These are phyloP conservation scores for Bruguiera gymnorhiza DNA, from an alignment of 345 rosid genomes.

Conservation along the genomic window DNA sequence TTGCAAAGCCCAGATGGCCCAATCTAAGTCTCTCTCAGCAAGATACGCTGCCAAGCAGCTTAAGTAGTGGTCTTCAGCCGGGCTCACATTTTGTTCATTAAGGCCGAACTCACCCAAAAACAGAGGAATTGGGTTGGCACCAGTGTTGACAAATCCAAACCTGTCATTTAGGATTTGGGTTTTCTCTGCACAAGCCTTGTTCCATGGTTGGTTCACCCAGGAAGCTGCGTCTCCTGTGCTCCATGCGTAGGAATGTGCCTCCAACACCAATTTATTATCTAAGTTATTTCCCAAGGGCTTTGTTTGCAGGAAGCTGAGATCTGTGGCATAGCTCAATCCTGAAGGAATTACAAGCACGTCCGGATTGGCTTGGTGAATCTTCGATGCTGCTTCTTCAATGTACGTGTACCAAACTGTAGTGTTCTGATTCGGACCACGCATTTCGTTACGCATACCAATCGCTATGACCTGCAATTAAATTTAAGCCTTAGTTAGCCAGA, in stretches of 20 bases:
- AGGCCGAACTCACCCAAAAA: slow-evolving; percentile 22
- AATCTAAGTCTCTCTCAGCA: slow-evolving; percentile 15
- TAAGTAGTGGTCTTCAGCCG: slow-evolving; percentile 2
- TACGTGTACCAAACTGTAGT: slow-evolving; percentile 10
- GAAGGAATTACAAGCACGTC: slow-evolving; percentile 12
- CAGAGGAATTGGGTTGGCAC: slow-evolving; percentile 12
- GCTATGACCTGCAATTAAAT: slow-evolving; percentile 9
- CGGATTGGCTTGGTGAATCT: slow-evolving; percentile 21
- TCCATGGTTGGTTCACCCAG: slow-evolving; percentile 5
- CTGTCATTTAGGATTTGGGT: background rate
- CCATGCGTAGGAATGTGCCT: slow-evolving; percentile 18
- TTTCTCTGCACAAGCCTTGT: slow-evolving; percentile 4
- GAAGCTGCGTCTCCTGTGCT: background rate
- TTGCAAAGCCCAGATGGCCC: slow-evolving; percentile 20
- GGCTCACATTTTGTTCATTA: slow-evolving; percentile 3
- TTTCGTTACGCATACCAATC: slow-evolving; percentile 18
- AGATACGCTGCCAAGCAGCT: slow-evolving; percentile 5
- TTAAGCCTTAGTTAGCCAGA: background rate
- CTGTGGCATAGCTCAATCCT: slow-evolving; percentile 10
- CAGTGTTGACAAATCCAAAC: slow-evolving; percentile 7
- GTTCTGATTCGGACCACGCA: slow-evolving; percentile 11
- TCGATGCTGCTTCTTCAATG: background rate
- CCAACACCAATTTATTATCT: slow-evolving; percentile 16
- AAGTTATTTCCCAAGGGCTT: slow-evolving; percentile 1
- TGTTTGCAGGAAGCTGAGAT: slow-evolving; percentile 2